Percentiles rank a stretch among this genome's conserved stretches.
These are phyloP conservation scores for Aspergillus sp. DNA, from an alignment of 2,329 filamentous ascomycete species.

Conservation along the genomic window DNA sequence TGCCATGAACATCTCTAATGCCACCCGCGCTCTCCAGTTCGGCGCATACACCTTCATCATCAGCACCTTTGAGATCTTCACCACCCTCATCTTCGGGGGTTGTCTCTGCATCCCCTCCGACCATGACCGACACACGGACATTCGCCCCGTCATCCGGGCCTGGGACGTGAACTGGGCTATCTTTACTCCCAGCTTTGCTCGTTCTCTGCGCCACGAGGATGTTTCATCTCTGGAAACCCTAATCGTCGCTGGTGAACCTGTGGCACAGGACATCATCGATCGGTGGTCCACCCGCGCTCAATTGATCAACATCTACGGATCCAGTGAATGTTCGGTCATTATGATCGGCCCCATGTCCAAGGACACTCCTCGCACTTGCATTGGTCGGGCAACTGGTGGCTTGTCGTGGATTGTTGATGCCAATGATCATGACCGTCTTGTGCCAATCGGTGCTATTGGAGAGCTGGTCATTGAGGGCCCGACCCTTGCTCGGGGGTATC, in stretches of 20 bases:
- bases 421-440: constrained; percentile 25
- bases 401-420: constrained; percentile 29
- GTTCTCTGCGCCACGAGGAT: constrained; percentile 33
- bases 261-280: constrained; percentile 20
- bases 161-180: constrained; percentile 5
- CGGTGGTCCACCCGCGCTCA: constrained; percentile 25
- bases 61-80: constrained; percentile 25
- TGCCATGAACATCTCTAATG: constrained; percentile 44
- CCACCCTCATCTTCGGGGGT: constrained; percentile 15
- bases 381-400: constrained; percentile 21
- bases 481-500: constrained; percentile 40
- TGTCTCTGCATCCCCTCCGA: constrained; percentile 48
- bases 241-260: constrained; percentile 28
- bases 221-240: constrained; percentile 39
- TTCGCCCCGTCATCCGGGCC: constrained; percentile 41
- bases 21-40: constrained; percentile 43
- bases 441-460: constrained; percentile 34
- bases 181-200: constrained; percentile 9
- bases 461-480: constrained; percentile 42
- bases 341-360: constrained; percentile 13
- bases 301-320: constrained; percentile 38
- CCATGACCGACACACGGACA: constrained; percentile 42
- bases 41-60: constrained; percentile 37
- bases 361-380: constrained; percentile 10
- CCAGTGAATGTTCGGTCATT: constrained; percentile 30